phyloP scores from a whole-genome alignment of 2,329 filamentous ascomycete species.

The Neophaeococcomyces aloes region DNA sequence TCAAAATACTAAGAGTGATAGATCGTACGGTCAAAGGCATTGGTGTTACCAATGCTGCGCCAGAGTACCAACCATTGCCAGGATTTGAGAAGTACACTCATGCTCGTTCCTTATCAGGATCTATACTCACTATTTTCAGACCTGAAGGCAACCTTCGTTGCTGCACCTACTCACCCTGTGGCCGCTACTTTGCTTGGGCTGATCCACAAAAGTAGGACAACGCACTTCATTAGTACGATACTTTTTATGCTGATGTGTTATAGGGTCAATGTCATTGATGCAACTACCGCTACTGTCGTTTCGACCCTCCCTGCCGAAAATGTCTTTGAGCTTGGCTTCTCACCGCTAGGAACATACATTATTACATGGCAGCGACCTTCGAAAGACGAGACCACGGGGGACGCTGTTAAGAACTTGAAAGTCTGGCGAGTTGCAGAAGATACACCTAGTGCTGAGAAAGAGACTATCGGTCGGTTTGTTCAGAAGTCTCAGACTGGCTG shows the following conservation, averaged over 20 bases:
- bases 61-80: constrained; percentile 72
- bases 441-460: constrained; percentile 49
- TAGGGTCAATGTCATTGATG: constrained; percentile 73
- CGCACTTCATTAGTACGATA: neutral
- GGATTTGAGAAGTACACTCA: constrained; percentile 55
- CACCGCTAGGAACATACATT: constrained; percentile 78
- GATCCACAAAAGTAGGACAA: constrained; percentile 57
- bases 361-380: constrained; percentile 92
- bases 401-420: constrained; percentile 93
- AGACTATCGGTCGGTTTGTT: constrained; percentile 75
- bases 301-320: constrained; percentile 67
- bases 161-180: constrained; percentile 89
- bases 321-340: constrained; percentile 92
- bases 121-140: constrained; percentile 35
- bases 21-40: constrained; percentile 94
- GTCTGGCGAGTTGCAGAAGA: constrained; percentile 81
- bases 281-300: constrained; percentile 62
- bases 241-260: neutral
- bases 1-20: constrained; percentile 24
- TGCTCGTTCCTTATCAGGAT: neutral
- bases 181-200: constrained; percentile 92
- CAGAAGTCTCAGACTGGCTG: constrained; percentile 92
- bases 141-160: constrained; percentile 92
- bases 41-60: constrained; percentile 83
- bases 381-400: constrained; percentile 77